Base-by-base conservation (phyloP, 257 asterid species). In the Jacaranda mimosifolia region DNA sequence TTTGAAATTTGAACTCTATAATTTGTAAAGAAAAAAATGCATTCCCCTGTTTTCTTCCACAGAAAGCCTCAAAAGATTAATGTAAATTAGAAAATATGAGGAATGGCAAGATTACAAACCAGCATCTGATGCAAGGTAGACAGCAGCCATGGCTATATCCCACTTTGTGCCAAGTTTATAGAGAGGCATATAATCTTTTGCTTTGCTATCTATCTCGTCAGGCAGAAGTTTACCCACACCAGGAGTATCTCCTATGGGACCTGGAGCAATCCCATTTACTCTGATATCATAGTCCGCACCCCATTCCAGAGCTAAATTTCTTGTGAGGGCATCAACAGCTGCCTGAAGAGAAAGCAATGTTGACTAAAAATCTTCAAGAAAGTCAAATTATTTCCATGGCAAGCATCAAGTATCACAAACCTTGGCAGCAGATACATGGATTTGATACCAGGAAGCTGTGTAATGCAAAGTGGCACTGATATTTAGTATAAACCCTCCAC, bases 81-180 rank as follows among this genome's bases (percentile, higher is more conserved):
- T 40, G 45, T 32, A 14, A 43, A 57, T 48, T 4, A 56, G 49
- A 42, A n/a, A 15, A 65, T 13, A 66, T 4, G 26, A 45, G 26
- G 21, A 19, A n/a, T 45, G 51, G 14, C 18, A 63, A 76, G 49
- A 64, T 9, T 19, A 86, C 95, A 40, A 76, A 92, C 97, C 96
- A 38, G 97, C 94, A 73, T 86, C 85, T 40, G 96, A 89, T 62
- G 97, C 91, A 64, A 92, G 88, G 85, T 84, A 92, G 53, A 92
- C 75, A 79, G 97, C 93, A 75, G 96, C 88, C 97, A 90, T 92
- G 79, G 97, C 94, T 80, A 90, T 83, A 83, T 92, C 97, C 94
- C 96, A 90, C 73, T 89, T 90, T 21, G 90, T 90, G 59, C 97
- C 97, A 56, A 87, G 67, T 83, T 78, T 86, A 80, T 79, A 87